Percentiles rank a stretch among this genome's conserved stretches.
Evolutionary conservation across 208 protist species (phyloP).

Genomic region (Phytomonas sp.): DNA sequence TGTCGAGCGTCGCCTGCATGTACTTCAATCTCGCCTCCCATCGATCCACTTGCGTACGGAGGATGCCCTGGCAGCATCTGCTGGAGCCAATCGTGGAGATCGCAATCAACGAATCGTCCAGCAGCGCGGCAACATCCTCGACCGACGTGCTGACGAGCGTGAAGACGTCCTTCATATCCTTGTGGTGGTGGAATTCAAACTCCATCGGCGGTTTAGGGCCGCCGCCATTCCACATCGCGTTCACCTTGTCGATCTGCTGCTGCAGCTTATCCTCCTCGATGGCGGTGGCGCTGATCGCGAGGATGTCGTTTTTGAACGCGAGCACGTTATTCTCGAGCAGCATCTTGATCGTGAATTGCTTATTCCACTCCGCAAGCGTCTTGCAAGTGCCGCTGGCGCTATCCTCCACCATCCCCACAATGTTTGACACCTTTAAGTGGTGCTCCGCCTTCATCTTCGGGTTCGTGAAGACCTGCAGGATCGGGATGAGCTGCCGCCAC

Average conservation of each 20-base stretch:
- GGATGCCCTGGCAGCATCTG: constrained; percentile 85
- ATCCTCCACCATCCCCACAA: constrained; percentile 62
- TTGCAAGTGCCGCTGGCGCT: constrained; percentile 36
- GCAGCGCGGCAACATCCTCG: constrained; percentile 90
- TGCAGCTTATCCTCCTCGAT: constrained; percentile 96
- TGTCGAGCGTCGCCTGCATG: constrained; percentile 91
- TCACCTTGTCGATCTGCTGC: constrained; percentile 94
- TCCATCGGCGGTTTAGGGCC: constrained; percentile 88
- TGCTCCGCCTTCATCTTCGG: constrained; percentile 87
- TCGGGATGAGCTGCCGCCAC: constrained; percentile 89
- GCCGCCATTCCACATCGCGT: constrained; percentile 87
- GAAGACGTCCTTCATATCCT: constrained; percentile 90
- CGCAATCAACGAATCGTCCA: constrained; percentile 88
- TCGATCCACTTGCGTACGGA: constrained; percentile 91
- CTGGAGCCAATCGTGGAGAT: constrained; percentile 92
- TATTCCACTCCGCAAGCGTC: constrained; percentile 64
- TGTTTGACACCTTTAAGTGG: constrained; percentile 60
- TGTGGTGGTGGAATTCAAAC: constrained; percentile 91
- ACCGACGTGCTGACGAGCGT: constrained; percentile 84
- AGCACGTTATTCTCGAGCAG: constrained; percentile 85
- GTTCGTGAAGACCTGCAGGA: constrained; percentile 92
- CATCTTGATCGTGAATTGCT: constrained; percentile 84
- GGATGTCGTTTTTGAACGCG: constrained; percentile 81
- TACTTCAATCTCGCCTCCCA: constrained; percentile 92
- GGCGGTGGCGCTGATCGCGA: constrained; percentile 89